Evolutionary conservation across 2,329 filamentous ascomycete species (phyloP).

Genomic region (Pyrenophora graminea): DNA sequence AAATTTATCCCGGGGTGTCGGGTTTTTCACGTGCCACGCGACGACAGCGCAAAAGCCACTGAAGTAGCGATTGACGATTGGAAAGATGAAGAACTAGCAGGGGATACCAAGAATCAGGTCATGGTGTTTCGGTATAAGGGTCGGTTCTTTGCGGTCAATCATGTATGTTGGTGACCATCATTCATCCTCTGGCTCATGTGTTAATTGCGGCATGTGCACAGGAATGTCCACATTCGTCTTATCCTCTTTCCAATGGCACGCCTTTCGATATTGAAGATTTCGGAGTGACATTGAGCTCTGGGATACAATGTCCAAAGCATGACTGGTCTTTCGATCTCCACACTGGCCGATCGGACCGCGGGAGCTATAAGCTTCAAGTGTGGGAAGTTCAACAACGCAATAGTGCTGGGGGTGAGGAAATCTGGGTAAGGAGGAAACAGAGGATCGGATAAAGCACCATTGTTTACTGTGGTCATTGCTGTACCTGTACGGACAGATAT

Average conservation of each 20-base stretch:
- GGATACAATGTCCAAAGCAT: conserved; percentile 69
- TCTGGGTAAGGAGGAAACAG: conserved; percentile 45
- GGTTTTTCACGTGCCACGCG: conserved; percentile 30
- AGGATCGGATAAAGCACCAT: conserved; percentile 26
- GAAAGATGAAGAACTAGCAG: conserved; percentile 27
- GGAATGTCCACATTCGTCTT: conserved; percentile 68
- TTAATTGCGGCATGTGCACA: conserved; percentile 3
- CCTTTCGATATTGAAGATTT: conserved; percentile 76
- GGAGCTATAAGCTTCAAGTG: conserved; percentile 63
- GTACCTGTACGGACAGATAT: too few species aligned
- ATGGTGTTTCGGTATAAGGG: conserved; percentile 67
- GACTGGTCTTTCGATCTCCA: conserved; percentile 73
- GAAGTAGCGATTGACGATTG: conserved; percentile 33
- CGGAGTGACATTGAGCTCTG: conserved; percentile 65
- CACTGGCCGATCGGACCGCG: conserved; percentile 65
- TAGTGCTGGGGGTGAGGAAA: conserved; percentile 11
- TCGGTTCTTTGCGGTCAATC: conserved; percentile 69
- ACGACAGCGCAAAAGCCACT: conserved; percentile 23
- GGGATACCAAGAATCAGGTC: conserved; percentile 59
- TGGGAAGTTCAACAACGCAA: conserved; percentile 65
- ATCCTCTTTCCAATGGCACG: conserved; percentile 64
- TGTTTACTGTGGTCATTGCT: too few species aligned
- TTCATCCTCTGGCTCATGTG: too few species aligned
- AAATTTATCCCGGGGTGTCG: conserved; percentile 25
- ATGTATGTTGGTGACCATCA: conserved; percentile 52